Evolutionary conservation across 805 yeast genomes (phyloP).

Genomic region (Lipomyces mesembrius): DNA sequence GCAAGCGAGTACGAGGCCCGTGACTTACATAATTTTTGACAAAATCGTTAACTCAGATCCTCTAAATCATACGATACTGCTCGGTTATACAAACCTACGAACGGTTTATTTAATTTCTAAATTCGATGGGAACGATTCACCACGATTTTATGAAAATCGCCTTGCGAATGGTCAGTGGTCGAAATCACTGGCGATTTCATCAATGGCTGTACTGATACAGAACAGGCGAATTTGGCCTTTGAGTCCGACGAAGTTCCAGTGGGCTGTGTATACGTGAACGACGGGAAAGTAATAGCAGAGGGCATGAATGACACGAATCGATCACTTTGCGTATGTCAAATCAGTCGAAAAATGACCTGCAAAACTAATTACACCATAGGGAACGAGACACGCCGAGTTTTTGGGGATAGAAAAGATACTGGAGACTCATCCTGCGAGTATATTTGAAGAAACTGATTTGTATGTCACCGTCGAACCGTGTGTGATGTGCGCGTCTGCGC

Average conservation of each 20-base stretch:
- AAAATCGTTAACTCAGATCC: no score
- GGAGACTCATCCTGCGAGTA: conserved; percentile 42
- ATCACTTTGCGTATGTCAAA: conserved; percentile 57
- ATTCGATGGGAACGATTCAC: conserved; percentile 31
- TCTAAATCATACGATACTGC: no score
- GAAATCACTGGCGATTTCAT: background rate
- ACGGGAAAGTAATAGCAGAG: conserved; percentile 61
- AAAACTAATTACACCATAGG: conserved; percentile 44
- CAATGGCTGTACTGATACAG: background rate
- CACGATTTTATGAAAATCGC: conserved; percentile 47
- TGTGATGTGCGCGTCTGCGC: conserved; percentile 94
- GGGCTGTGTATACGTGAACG: conserved; percentile 71
- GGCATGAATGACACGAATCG: conserved; percentile 89
- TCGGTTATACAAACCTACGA: no score
- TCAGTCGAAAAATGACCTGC: background rate
- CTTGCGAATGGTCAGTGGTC: conserved; percentile 42
- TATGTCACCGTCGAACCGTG: conserved; percentile 98
- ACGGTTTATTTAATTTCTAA: background rate
- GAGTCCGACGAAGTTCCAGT: conserved; percentile 80
- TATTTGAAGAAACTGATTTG: conserved; percentile 62
- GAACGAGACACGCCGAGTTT: conserved; percentile 92
- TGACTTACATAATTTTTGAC: background rate
- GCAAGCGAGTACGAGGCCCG: background rate
- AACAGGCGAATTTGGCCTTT: conserved; percentile 66
- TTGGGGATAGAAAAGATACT: conserved; percentile 68